These are phyloP conservation scores for Vararia minispora DNA, from an alignment of 768 basidiomycete species.

Conservation along the genomic window DNA sequence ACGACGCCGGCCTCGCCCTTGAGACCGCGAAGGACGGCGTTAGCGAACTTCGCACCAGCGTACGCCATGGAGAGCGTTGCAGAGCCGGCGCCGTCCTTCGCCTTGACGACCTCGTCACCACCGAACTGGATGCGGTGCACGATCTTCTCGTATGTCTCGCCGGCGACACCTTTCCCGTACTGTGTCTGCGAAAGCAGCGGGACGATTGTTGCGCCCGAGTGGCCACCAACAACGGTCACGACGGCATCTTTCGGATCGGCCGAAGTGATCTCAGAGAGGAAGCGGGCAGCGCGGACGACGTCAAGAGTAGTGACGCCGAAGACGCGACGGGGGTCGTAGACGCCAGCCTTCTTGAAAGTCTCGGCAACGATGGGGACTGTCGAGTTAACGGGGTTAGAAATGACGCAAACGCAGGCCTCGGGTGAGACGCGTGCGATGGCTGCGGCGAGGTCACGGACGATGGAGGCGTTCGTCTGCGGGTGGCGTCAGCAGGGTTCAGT, in stretches of 20 bases:
- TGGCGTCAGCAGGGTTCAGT: conserved; percentile 3
- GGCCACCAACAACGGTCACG: conserved; percentile 88
- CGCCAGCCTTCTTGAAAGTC: conserved; percentile 84
- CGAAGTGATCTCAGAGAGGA: conserved; percentile 64
- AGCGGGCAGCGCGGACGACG: conserved; percentile 91
- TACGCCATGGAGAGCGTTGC: conserved; percentile 75
- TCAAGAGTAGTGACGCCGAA: conserved; percentile 99
- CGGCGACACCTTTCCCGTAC: conserved; percentile 59
- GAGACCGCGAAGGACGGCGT: conserved; percentile 47
- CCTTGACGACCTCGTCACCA: conserved; percentile 98
- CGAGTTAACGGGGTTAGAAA: conserved; percentile 98
- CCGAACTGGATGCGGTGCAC: conserved; percentile 95
- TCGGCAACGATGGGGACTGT: conserved; percentile 96
- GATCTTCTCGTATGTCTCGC: conserved; percentile 65
- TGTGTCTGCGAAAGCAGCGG: conserved; percentile 82
- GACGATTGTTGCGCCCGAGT: conserved; percentile 96
- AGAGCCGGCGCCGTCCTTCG: conserved; percentile 80
- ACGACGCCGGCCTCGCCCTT: conserved; percentile 59
- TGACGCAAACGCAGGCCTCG: conserved; percentile 88
- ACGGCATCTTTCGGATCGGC: conserved; percentile 52
- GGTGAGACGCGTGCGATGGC: conserved; percentile 81
- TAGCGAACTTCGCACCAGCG: conserved; percentile 64
- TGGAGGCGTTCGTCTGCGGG: conserved; percentile 85
- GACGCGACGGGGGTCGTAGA: conserved; percentile 78
- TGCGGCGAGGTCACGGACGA: conserved; percentile 90